Evolutionary conservation across 2,329 filamentous ascomycete genomes (phyloP).

Genomic region (Fusarium annulatum): DNA sequence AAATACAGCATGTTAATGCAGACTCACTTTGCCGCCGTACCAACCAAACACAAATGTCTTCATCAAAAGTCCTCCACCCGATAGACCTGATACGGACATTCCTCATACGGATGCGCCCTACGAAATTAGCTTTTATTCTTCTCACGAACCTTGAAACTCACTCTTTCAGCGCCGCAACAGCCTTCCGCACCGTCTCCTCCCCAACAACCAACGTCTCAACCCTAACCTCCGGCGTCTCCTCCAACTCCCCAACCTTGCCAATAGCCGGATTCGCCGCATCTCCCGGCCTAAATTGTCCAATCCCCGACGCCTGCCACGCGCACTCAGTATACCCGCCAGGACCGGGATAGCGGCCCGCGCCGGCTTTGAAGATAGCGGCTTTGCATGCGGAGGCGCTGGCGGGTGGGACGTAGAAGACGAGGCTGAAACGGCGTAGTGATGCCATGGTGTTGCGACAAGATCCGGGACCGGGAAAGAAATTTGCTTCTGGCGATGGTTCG

Average conservation of each 20-base stretch:
- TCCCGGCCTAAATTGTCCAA: conserved; percentile 74
- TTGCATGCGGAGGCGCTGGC: conserved; percentile 62
- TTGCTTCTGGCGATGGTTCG: conserved; percentile 18
- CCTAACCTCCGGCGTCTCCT: conserved; percentile 68
- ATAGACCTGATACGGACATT: conserved; percentile 41
- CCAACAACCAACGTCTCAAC: conserved; percentile 73
- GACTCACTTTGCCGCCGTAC: not conserved
- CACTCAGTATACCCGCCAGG: conserved; percentile 66
- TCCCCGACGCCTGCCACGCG: conserved; percentile 64
- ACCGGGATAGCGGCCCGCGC: conserved; percentile 64
- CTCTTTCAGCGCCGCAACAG: conserved; percentile 73
- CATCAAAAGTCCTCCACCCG: conserved; percentile 41
- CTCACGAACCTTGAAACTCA: conserved; percentile 48
- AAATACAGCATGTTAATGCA: not conserved
- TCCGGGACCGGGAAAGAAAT: conserved; percentile 17
- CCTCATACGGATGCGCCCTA: conserved; percentile 48
- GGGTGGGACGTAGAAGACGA: conserved; percentile 64
- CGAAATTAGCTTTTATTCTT: not conserved
- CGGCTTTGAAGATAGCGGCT: conserved; percentile 65
- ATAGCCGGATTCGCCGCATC: conserved; percentile 71
- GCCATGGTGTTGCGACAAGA: conserved; percentile 15
- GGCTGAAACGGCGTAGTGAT: conserved; percentile 45
- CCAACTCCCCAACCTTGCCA: conserved; percentile 66
- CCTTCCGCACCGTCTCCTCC: conserved; percentile 65
- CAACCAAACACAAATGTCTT: not conserved